phyloP scores from a whole-genome alignment of 768 basidiomycete genomes.

The Cystofilobasidium bisporidii region DNA sequence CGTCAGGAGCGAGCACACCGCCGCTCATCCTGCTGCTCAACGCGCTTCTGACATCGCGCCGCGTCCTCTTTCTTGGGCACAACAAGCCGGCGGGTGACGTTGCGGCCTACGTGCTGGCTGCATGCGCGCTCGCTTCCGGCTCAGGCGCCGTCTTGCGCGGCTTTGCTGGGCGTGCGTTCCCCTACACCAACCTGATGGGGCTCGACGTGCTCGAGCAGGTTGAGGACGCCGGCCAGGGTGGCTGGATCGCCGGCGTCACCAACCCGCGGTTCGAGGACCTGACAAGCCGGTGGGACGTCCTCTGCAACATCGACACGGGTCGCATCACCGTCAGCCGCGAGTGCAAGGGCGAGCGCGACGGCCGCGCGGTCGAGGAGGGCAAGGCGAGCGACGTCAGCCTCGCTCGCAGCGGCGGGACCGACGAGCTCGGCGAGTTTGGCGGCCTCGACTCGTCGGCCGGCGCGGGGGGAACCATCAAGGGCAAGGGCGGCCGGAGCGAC shows the following conservation, averaged over 20 bases:
- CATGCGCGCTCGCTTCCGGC: slow-evolving; percentile 85
- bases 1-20: slow-evolving; percentile 78
- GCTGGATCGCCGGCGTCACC: slow-evolving; percentile 92
- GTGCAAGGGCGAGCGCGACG: slow-evolving; percentile 41
- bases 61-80: slow-evolving; percentile 91
- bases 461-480: background rate
- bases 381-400: slow-evolving; percentile 3
- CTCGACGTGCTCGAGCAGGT: slow-evolving; percentile 78
- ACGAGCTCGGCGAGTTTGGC: slow-evolving; percentile 1
- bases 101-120: slow-evolving; percentile 81
- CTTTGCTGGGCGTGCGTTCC: slow-evolving; percentile 84
- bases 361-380: background rate
- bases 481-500: slow-evolving; percentile 9
- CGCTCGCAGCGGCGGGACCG: background rate
- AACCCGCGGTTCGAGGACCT: slow-evolving; percentile 91
- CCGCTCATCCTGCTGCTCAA: slow-evolving; percentile 94
- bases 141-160: slow-evolving; percentile 71
- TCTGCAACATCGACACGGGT: slow-evolving; percentile 81
- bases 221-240: slow-evolving; percentile 51
- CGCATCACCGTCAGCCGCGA: slow-evolving; percentile 81
- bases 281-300: slow-evolving; percentile 72
- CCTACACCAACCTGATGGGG: slow-evolving; percentile 75
- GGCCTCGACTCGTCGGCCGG: background rate
- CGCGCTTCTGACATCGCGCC: slow-evolving; percentile 85
- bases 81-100: slow-evolving; percentile 81